Conservation (phyloP, 331 rosid genomes). For the Malus hybrid region DNA sequence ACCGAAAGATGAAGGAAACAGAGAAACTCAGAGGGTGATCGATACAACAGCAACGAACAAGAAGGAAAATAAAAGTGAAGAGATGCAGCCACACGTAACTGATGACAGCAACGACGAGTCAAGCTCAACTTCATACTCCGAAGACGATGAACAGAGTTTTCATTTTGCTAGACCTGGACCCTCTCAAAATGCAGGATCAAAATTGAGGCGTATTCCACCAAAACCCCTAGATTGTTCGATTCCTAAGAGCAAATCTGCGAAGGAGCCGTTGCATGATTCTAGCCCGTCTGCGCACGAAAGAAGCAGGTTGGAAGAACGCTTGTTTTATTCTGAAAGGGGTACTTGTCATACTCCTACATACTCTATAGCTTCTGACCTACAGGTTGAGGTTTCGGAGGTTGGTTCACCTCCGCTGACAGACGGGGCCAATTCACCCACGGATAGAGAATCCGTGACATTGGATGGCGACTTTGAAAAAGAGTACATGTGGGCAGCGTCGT, state of each 20-base stretch:
- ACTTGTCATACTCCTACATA: slow-evolving; percentile 48
- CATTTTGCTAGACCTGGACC: slow-evolving; percentile 1
- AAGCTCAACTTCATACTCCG: slow-evolving; percentile 24
- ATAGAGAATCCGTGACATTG: slow-evolving; percentile 43
- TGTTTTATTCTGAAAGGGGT: slow-evolving; percentile 22
- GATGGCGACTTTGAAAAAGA: slow-evolving; percentile 63
- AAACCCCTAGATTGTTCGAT: slow-evolving; percentile 18
- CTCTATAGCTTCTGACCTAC: slow-evolving; percentile 88
- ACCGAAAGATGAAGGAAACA: slow-evolving; percentile 11
- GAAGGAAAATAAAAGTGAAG: slow-evolving; percentile 19
- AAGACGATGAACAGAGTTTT: slow-evolving; percentile 11
- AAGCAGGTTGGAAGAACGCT: slow-evolving; percentile 29
- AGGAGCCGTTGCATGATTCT: slow-evolving; percentile 25
- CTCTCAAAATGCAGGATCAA: slow-evolving; percentile 15
- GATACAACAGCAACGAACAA: slow-evolving; percentile 6
- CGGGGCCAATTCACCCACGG: slow-evolving; percentile 42
- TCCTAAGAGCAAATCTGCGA: neutral
- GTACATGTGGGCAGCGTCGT: slow-evolving; percentile 38
- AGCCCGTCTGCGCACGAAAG: slow-evolving; percentile 29
- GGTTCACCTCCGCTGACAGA: slow-evolving; percentile 62
- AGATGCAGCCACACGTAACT: slow-evolving; percentile 9
- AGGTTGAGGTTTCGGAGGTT: slow-evolving; percentile 81
- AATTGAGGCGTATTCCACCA: slow-evolving; percentile 6
- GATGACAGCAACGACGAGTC: slow-evolving; percentile 26
- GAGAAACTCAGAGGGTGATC: neutral